These are phyloP conservation scores for Penicillium bovifimosum DNA, from an alignment of 495 filamentous ascomycete genomes.

Conservation along the genomic window DNA sequence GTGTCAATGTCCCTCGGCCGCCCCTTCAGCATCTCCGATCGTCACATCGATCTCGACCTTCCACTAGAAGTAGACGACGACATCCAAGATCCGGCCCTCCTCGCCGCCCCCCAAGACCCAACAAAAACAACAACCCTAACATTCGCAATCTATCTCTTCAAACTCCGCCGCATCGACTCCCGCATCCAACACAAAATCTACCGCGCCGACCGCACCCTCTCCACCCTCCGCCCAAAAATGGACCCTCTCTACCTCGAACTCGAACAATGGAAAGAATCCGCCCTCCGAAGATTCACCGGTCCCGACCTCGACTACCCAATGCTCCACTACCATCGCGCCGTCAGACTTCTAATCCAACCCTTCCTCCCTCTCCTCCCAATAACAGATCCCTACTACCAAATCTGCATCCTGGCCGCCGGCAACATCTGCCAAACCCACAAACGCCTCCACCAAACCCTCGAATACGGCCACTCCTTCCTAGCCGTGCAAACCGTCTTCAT, in stretches of 20 bases:
- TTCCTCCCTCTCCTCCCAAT: conserved; percentile 46
- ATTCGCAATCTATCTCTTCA: conserved; percentile 46
- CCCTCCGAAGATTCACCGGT: conserved; percentile 32
- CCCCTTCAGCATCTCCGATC: conserved; percentile 48
- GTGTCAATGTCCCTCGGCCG: conserved; percentile 48
- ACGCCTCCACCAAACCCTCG: conserved; percentile 45
- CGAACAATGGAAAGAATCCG: conserved; percentile 47
- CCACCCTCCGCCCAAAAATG: conserved; percentile 44
- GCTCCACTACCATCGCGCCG: conserved; percentile 48
- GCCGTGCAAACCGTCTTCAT: conserved; percentile 53
- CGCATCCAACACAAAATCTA: conserved; percentile 52
- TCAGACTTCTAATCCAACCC: conserved; percentile 48
- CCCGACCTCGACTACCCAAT: conserved; percentile 45
- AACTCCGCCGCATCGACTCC: conserved; percentile 48
- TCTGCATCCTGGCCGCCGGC: conserved; percentile 46
- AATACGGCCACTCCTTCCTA: conserved; percentile 52
- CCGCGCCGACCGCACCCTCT: conserved; percentile 45
- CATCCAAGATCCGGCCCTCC: conserved; percentile 36
- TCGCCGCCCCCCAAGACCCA: conserved; percentile 29
- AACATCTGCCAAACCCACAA: conserved; percentile 52
- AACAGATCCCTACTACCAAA: conserved; percentile 45
- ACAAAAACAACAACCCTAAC: conserved; percentile 40
- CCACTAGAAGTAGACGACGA: conserved; percentile 46
- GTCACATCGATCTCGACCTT: conserved; percentile 48
- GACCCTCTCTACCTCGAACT: conserved; percentile 44